Evolutionary conservation across 129 eudicot species (phyloP).

Genomic region (Helianthus tuberosus): DNA sequence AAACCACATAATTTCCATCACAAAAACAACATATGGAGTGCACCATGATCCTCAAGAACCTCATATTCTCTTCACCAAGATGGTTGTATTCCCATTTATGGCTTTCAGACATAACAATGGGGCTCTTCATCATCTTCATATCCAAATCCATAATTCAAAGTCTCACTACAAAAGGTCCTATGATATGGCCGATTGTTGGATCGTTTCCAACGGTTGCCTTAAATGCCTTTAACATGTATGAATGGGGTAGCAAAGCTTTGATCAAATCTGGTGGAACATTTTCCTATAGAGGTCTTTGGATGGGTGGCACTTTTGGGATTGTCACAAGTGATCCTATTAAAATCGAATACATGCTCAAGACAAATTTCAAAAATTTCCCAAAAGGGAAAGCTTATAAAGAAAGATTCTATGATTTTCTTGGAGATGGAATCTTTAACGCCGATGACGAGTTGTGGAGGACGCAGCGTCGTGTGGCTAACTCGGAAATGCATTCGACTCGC

Average conservation of each 20-base stretch:
- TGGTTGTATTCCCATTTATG: conserved; percentile 37
- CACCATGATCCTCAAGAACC: conserved; percentile 24
- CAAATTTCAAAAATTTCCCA: conserved; percentile 58
- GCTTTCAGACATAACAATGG: conserved; percentile 44
- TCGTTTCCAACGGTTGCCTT: conserved; percentile 41
- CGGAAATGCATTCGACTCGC: conserved; percentile 58
- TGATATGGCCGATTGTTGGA: conserved; percentile 66
- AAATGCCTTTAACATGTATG: conserved; percentile 34
- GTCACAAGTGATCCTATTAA: conserved; percentile 55
- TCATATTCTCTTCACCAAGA: conserved; percentile 35
- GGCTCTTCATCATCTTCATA: conserved; percentile 39
- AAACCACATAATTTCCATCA: conserved; percentile 20
- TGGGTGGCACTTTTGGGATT: conserved; percentile 44
- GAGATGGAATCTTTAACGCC: conserved; percentile 66
- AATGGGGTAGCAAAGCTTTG: conserved; percentile 51
- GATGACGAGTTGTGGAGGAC: conserved; percentile 58
- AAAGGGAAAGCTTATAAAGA: conserved; percentile 58
- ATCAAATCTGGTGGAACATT: conserved; percentile 46
- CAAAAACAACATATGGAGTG: conserved; percentile 20
- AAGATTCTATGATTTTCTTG: conserved; percentile 60
- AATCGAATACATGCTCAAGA: conserved; percentile 64
- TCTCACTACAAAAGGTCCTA: conserved; percentile 58
- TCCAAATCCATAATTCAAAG: conserved; percentile 39
- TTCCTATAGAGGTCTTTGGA: conserved; percentile 43
- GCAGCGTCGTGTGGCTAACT: conserved; percentile 58